Percentiles rank a stretch among this genome's conserved stretches.
phyloP scores from a whole-genome alignment of 306 rosid species.

The Prunus salicina region DNA sequence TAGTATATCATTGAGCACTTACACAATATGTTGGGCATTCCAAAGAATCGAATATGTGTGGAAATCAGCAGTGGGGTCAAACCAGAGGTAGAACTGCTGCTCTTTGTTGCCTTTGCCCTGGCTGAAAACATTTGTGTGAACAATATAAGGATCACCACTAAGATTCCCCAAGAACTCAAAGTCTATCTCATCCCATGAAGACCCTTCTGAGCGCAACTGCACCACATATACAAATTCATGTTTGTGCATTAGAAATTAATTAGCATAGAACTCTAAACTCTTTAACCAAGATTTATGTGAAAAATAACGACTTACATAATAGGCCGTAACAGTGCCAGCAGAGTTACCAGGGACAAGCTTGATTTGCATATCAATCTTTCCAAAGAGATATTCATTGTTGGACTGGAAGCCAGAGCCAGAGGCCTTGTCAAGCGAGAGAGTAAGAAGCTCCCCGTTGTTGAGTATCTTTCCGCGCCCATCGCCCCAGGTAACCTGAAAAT shows the following conservation, averaged over 20 bases:
- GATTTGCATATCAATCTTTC: slow-evolving; percentile 65
- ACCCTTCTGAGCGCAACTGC: slow-evolving; percentile 37
- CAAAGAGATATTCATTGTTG: slow-evolving; percentile 45
- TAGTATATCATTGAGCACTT: slow-evolving; percentile 4
- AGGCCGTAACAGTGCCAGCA: slow-evolving; percentile 75
- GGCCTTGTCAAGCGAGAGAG: slow-evolving; percentile 59
- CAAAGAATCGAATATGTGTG: slow-evolving; percentile 71
- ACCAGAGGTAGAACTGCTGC: slow-evolving; percentile 70
- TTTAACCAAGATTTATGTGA: background rate
- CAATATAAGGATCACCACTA: slow-evolving; percentile 61
- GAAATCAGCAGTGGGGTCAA: slow-evolving; percentile 68
- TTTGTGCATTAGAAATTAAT: too few species aligned
- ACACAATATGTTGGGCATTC: slow-evolving; percentile 58
- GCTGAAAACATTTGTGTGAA: slow-evolving; percentile 61
- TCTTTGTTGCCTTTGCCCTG: slow-evolving; percentile 71
- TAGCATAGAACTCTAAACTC: background rate
- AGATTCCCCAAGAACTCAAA: slow-evolving; percentile 72
- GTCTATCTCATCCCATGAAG: slow-evolving; percentile 58
- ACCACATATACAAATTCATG: background rate
- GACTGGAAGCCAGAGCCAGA: slow-evolving; percentile 81
- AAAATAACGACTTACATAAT: slow-evolving; percentile 44
- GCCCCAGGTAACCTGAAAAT: slow-evolving; percentile 63
- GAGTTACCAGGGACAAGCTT: slow-evolving; percentile 65
- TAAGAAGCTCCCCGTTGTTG: slow-evolving; percentile 38
- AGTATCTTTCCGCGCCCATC: slow-evolving; percentile 54